A percentile compares a stretch with the other conserved stretches of the same genome.
phyloP scores from a whole-genome alignment of 2,329 filamentous ascomycete species.

The Biscogniauxia sp. region DNA sequence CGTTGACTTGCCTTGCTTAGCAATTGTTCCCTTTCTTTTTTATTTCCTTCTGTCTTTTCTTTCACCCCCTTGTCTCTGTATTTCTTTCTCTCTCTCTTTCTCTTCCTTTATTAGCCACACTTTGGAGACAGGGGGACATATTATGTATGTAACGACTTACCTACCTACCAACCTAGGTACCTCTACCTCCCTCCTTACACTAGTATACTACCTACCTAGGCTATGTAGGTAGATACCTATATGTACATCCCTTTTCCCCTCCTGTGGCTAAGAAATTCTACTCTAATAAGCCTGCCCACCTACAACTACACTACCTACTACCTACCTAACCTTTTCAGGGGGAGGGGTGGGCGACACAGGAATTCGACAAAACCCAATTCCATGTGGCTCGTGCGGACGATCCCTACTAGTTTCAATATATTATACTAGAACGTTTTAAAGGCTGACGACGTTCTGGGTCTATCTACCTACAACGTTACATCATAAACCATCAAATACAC shows the following conservation, averaged over 20 bases:
- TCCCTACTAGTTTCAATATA: constrained; percentile 24
- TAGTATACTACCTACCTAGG: no score
- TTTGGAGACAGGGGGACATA: constrained; percentile 1
- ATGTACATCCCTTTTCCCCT: not conserved
- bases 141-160: no score
- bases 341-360: not conserved
- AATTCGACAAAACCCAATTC: constrained; percentile 3
- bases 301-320: not conserved
- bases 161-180: no score
- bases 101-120: constrained; percentile 14
- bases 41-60: not conserved
- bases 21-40: not conserved
- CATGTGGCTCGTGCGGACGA: constrained; percentile 29
- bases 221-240: no score
- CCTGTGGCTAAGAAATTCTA: not conserved
- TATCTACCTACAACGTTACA: constrained; percentile 25
- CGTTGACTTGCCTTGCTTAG: constrained; percentile 21
- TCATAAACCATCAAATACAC: constrained; percentile 12
- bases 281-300: no score
- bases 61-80: constrained; percentile 6
- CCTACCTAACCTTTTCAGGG: not conserved
- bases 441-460: constrained; percentile 14
- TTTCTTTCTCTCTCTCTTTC: not conserved
- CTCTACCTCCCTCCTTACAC: no score
- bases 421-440: constrained; percentile 18